A percentile compares a stretch with the other conserved stretches of the same genome.
Evolutionary conservation across 345 rosid genomes (phyloP).

Genomic region (Alliaria petiolata): DNA sequence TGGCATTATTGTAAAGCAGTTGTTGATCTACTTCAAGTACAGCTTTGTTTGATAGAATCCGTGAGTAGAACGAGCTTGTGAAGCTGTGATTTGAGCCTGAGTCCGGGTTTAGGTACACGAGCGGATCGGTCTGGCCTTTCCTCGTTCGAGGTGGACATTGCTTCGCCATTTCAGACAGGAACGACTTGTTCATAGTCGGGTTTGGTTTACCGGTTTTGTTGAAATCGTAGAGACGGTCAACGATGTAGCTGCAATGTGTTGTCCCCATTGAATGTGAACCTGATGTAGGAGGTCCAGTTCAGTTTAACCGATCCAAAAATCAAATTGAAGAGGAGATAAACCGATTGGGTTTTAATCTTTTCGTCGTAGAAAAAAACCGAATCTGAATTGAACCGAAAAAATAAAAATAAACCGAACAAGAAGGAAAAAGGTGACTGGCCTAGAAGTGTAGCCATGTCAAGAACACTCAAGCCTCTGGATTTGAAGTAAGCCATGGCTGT

Average conservation of each 20-base stretch:
- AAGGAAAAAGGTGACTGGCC: constrained; percentile 35
- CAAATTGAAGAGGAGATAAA: not conserved
- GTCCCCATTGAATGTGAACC: constrained; percentile 64
- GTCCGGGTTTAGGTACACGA: constrained; percentile 55
- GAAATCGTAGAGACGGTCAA: constrained; percentile 57
- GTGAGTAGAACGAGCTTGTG: constrained; percentile 47
- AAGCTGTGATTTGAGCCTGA: constrained; percentile 48
- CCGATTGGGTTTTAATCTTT: no score
- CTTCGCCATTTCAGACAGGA: constrained; percentile 34
- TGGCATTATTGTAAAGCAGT: constrained; percentile 42
- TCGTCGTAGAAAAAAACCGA: no score
- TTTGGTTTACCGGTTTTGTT: constrained; percentile 46
- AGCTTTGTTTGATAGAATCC: constrained; percentile 38
- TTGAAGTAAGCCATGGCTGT: constrained; percentile 42
- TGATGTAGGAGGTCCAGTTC: constrained; percentile 4
- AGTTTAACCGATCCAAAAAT: not conserved
- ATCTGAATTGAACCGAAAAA: no score
- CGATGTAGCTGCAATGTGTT: constrained; percentile 44
- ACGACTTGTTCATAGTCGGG: constrained; percentile 37
- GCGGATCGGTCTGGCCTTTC: constrained; percentile 51
- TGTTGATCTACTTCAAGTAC: constrained; percentile 76
- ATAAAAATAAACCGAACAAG: no score
- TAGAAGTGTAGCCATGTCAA: constrained; percentile 63
- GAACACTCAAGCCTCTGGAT: constrained; percentile 43
- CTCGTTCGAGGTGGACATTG: constrained; percentile 45